Conservation (phyloP, 768 basidiomycete genomes). For the Tylopilus felleus region DNA sequence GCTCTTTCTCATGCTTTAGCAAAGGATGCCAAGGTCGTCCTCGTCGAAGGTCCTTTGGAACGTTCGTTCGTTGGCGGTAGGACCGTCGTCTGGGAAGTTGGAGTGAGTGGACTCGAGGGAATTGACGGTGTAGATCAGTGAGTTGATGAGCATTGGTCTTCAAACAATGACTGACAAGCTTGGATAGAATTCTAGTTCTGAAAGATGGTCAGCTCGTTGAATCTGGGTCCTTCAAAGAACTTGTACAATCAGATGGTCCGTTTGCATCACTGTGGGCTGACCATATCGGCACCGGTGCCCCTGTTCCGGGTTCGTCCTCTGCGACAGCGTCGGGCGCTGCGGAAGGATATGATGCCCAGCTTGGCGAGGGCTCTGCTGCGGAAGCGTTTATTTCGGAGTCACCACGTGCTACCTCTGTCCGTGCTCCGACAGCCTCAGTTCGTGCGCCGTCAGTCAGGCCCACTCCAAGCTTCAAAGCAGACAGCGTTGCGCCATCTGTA, state of each 20-base stretch:
- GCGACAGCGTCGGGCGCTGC: constrained; percentile 23
- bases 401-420: constrained; percentile 16
- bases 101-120: constrained; percentile 30
- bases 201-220: constrained; percentile 89
- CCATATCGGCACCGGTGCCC: constrained; percentile 60
- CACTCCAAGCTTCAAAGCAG: constrained; percentile 18
- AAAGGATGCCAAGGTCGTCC: constrained; percentile 26
- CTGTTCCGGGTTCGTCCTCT: constrained; percentile 33
- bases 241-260: constrained; percentile 64
- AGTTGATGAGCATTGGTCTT: constrained; percentile 21
- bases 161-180: not conserved
- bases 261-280: constrained; percentile 91
- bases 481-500: constrained; percentile 28
- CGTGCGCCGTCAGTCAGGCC: constrained; percentile 24
- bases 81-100: constrained; percentile 30
- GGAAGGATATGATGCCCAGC: constrained; percentile 26
- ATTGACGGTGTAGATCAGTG: constrained; percentile 62
- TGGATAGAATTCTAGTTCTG: constrained; percentile 77
- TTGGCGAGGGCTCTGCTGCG: constrained; percentile 21
- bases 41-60: constrained; percentile 26
- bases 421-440: constrained; percentile 14
- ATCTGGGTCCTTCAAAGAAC: constrained; percentile 73
- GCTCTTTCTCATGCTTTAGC: constrained; percentile 24
- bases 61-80: constrained; percentile 14
- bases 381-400: constrained; percentile 11